Evolutionary conservation across 2,329 filamentous ascomycete genomes (phyloP), one percentile per base, ranked within the genome.

Genomic region (Sarocladium kiliense): DNA sequence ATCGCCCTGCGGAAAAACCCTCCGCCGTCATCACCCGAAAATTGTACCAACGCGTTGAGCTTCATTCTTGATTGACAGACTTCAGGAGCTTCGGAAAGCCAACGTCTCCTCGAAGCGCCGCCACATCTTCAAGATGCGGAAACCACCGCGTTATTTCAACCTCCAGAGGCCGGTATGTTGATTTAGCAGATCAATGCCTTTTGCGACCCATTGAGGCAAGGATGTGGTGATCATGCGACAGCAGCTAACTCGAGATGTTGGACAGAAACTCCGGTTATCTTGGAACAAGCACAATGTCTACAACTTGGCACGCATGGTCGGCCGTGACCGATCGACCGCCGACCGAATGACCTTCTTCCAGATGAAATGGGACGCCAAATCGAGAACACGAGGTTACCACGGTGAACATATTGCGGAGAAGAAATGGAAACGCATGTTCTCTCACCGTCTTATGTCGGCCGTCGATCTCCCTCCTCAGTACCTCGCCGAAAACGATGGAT

Each of bases 261-360:
- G 54, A 26, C 68, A 97, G 92, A 95, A 91, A 88, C 71, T 96
- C 71, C 88, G 93, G 65, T 89, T 94, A 78, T 91, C 91, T 77
- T 97, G 93, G 94, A 96, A 91, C 79, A 96, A 96, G 77, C 91
- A 91, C 79, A 96, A 96, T 69, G 80, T 99, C 60, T 99, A 89
- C 83, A 97, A 97, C 74, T 75, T 99, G 61, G 75, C 77, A 53
- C 68, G 69, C 39, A 62, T 63, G 19, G 63, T 63, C 27, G 70
- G 69, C 16, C 61, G 61, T 50, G 70, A 66, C 63, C 58, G 65
- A 5, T 60, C 61, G 23, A 64, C 67, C 30, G 66, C 61, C 19
- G 65, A 68, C 16, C 63, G 62, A 53, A 72, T 75, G 59, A 97
- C 92, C 44, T 95, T 94, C 75, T 99, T 96, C 81, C 93, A 97